Conservation (phyloP, 2,329 filamentous ascomycete species). For the Curvularia spicifera region DNA sequence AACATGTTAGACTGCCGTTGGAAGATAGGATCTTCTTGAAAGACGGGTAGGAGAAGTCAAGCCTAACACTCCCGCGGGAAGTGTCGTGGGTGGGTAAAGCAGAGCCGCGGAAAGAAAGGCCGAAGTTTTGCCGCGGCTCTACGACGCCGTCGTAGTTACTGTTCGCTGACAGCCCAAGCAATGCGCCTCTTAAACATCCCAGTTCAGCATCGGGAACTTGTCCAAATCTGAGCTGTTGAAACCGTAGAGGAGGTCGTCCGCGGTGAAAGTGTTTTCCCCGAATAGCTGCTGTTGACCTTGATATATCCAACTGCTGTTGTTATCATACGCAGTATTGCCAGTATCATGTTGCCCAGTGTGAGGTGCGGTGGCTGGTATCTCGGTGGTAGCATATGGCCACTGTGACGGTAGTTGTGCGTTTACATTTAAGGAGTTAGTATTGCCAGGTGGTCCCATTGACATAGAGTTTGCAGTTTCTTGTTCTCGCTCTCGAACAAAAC, state of each 20-base stretch:
- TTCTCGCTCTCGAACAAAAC: constrained; percentile 49
- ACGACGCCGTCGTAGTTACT: background rate
- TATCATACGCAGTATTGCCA: constrained; percentile 17
- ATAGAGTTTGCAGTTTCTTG: constrained; percentile 3
- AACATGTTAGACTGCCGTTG: background rate
- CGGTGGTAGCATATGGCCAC: background rate
- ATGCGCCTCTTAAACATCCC: constrained; percentile 2
- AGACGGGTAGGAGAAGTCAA: background rate
- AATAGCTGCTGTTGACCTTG: constrained; percentile 21
- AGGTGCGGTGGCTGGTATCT: background rate
- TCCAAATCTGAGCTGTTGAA: constrained; percentile 38
- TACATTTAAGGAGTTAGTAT: background rate
- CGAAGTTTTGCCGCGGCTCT: constrained; percentile 2
- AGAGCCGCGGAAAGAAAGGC: constrained; percentile 4
- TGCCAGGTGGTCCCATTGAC: background rate
- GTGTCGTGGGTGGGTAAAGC: too few species aligned
- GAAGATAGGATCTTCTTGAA: background rate
- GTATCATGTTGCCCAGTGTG: background rate
- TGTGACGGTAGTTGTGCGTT: background rate
- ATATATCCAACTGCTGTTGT: constrained; percentile 17
- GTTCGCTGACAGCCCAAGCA: background rate
- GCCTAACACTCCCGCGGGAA: constrained; percentile 1
- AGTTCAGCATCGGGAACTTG: constrained; percentile 24
- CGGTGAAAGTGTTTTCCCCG: constrained; percentile 23
- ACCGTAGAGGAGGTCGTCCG: constrained; percentile 36